A percentile compares a stretch with the other conserved stretches of the same genome.
Evolutionary conservation across 768 basidiomycete species (phyloP).

Genomic region (Sporobolomyces phaffii): DNA sequence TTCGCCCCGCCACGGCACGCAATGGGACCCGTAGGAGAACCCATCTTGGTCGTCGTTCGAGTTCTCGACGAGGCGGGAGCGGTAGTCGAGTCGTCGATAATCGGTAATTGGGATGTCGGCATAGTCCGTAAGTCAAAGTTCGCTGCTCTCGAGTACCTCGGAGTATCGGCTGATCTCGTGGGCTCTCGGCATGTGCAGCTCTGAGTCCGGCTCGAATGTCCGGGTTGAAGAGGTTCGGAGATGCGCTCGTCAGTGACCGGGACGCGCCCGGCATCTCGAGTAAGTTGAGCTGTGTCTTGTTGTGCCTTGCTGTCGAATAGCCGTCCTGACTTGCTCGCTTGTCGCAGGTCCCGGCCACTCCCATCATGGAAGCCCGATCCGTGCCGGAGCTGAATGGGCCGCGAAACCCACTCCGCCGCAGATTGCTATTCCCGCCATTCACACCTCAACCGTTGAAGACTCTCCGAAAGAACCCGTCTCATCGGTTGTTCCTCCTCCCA

Average conservation of each 20-base stretch:
- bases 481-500: too few species aligned
- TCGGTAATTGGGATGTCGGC: slow-evolving; percentile 30
- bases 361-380: neutral
- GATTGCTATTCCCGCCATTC: neutral
- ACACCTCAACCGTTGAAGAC: neutral
- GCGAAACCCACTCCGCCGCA: neutral
- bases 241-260: slow-evolving; percentile 16
- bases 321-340: neutral
- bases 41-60: slow-evolving; percentile 15
- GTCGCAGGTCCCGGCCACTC: slow-evolving; percentile 7
- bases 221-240: slow-evolving; percentile 23
- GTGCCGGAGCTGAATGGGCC: slow-evolving; percentile 10
- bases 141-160: neutral
- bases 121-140: slow-evolving; percentile 5
- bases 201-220: slow-evolving; percentile 1
- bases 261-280: slow-evolving; percentile 17
- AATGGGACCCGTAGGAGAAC: slow-evolving; percentile 23
- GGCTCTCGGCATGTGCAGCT: neutral
- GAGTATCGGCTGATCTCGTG: too few species aligned
- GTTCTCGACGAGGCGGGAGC: slow-evolving; percentile 14
- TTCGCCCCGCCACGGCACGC: slow-evolving; percentile 13
- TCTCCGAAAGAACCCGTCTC: too few species aligned
- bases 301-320: too few species aligned
- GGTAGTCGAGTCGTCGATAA: slow-evolving; percentile 20
- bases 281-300: neutral